Conservation (phyloP, 257 asterid genomes). For the Solanum paucissectum region DNA sequence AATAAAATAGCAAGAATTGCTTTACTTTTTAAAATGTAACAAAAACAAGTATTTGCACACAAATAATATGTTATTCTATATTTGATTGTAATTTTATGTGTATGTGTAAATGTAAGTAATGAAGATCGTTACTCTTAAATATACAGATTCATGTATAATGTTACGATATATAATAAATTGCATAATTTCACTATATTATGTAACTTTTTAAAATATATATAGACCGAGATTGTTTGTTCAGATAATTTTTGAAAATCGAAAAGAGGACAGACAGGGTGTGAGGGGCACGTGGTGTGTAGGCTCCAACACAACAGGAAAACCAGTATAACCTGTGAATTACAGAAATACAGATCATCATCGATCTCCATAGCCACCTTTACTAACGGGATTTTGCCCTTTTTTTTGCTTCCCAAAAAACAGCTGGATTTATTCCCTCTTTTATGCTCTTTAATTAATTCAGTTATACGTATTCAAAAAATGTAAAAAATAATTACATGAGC, state of each 20-base stretch:
- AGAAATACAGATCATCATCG: background rate
- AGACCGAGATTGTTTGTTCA: background rate
- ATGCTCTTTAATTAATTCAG: background rate
- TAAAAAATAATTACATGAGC: background rate
- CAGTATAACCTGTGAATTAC: background rate
- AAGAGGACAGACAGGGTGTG: background rate
- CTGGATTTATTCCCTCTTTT: constrained; percentile 16
- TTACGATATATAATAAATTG: too few species aligned
- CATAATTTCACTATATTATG: accelerated
- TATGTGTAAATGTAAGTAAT: background rate
- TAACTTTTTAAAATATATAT: too few species aligned
- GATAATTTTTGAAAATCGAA: background rate
- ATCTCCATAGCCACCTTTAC: background rate
- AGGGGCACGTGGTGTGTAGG: background rate
- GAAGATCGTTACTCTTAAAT: background rate
- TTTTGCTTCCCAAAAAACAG: constrained; percentile 10
- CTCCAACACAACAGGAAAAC: background rate
- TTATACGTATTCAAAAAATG: background rate
- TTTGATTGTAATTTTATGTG: background rate
- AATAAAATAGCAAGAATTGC: background rate
- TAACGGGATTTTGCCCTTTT: background rate
- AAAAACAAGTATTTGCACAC: background rate
- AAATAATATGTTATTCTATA: background rate
- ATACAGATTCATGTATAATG: background rate
- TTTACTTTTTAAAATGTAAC: too few species aligned